phyloP scores from a whole-genome alignment of 2,329 filamentous ascomycete genomes.

The Aureobasidium namibiae region DNA sequence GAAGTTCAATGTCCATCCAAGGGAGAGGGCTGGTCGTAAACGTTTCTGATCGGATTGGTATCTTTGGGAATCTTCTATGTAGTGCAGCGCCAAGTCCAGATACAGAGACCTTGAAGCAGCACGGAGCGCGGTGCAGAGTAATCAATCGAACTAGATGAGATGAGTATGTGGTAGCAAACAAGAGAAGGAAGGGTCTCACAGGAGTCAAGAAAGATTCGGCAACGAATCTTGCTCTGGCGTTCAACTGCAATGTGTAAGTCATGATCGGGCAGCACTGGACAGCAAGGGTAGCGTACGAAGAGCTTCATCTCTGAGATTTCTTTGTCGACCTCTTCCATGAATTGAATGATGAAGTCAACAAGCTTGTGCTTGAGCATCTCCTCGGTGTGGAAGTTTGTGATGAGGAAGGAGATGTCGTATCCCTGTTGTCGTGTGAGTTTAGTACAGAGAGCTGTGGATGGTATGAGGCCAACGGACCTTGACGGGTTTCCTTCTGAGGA shows the following conservation, averaged over 20 bases:
- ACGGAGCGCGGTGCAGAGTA: neutral
- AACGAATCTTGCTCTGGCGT: constrained; percentile 92
- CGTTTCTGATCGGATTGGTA: constrained; percentile 8
- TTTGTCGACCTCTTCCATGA: constrained; percentile 99
- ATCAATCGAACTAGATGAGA: constrained; percentile 15
- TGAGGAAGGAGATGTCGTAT: constrained; percentile 97
- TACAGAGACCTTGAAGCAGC: neutral
- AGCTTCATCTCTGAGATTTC: constrained; percentile 99
- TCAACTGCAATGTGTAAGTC: constrained; percentile 56
- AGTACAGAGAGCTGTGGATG: neutral
- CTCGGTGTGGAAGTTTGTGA: constrained; percentile 98
- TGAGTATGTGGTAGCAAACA: neutral
- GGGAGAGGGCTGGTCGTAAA: neutral
- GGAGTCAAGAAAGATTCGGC: constrained; percentile 97
- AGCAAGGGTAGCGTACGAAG: constrained; percentile 58
- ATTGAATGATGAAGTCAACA: constrained; percentile 98
- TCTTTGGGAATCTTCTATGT: constrained; percentile 13
- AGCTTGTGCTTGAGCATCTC: constrained; percentile 99
- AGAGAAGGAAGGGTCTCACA: neutral
- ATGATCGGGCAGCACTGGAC: neutral
- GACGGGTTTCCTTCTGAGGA: constrained; percentile 87
- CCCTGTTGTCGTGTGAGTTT: constrained; percentile 47
- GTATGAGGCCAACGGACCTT: constrained; percentile 52
- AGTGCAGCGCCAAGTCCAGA: constrained; percentile 3
- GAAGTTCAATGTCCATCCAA: neutral